Base-by-base conservation (phyloP, 2,329 filamentous ascomycete species). In the Penicillium sclerotigenum region DNA sequence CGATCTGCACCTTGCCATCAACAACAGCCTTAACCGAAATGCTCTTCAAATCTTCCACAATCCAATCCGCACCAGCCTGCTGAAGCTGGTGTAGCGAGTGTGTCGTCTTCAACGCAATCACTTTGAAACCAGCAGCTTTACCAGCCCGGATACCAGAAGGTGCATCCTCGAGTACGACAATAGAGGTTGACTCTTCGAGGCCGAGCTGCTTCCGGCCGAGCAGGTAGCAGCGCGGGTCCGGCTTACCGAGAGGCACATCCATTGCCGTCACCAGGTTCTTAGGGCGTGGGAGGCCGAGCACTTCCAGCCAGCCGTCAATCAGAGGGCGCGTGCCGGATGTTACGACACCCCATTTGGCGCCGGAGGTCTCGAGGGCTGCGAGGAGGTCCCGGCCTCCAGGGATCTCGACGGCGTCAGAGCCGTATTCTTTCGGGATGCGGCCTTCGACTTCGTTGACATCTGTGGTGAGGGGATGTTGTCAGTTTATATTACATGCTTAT, bases 91-190 rank as follows among this genome's bases (percentile, higher is more conserved):
- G 84, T 43, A 87, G 78, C 26, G 83, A 85, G 76, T 96, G 92
- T 68, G 90, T 95, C 52, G 91, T 96, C 53, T 89, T 84, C 52
- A 97, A 77, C n/a, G 87, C 92, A 43, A 96, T 76, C 13, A 96
- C 92, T 69, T 83, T 87, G 77, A 89, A 96, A 2, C 91, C 91
- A 10, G 92, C 92, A 0, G 84, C 89, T 75, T 92, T 95, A 47
- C 91, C 92, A 28, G 91, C 86, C 61, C 77, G 81, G 68, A 96
- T 90, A 5, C 92, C 92, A 8, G 91, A 90, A 5, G 92, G 91
- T 54, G 90, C 90, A 76, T 97, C 92, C 76, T 97, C 92, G 36
- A 96, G 77, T 47, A 97, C 92, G 53, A 96, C 79, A 41, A 93
- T 74, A 52, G 75, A 80, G 28, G 76, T 73, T 33, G 77, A 78